Conservation (phyloP, 1,284 basidiomycete genomes). For the Neonothopanus nambi region DNA sequence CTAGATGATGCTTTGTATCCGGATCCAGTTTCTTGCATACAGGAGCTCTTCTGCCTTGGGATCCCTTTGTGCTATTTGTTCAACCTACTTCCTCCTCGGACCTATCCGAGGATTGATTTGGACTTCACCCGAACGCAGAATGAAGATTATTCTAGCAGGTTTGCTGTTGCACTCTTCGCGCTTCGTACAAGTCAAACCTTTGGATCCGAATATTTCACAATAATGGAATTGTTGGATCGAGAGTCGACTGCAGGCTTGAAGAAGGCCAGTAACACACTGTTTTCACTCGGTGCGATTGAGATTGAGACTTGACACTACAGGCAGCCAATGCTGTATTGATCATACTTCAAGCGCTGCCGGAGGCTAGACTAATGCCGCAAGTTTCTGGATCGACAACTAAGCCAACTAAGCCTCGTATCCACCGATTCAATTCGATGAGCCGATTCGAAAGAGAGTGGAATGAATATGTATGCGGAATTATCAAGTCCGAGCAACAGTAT, state of each 20-base stretch:
- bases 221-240: slow-evolving; percentile 1
- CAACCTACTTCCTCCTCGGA: slow-evolving; percentile 12
- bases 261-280: slow-evolving; percentile 4
- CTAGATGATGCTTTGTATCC: neutral
- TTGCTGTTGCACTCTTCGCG: slow-evolving; percentile 16
- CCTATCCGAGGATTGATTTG: slow-evolving; percentile 12
- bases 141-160: slow-evolving; percentile 8
- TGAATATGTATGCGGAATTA: neutral
- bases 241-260: slow-evolving; percentile 2
- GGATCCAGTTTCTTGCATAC: slow-evolving; percentile 12
- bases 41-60: slow-evolving; percentile 5
- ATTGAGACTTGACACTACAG: neutral
- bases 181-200: slow-evolving; percentile 5
- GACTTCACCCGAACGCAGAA: neutral
- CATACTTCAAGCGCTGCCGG: slow-evolving; percentile 7
- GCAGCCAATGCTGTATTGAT: slow-evolving; percentile 9
- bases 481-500: slow-evolving; percentile 8
- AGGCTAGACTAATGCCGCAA: neutral
- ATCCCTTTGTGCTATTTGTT: slow-evolving; percentile 14
- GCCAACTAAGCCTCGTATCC: neutral
- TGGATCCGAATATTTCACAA: slow-evolving; percentile 6
- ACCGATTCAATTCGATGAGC: too few relatives aligned
- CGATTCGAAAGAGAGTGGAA: neutral
- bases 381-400: neutral
- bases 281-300: neutral